These are phyloP conservation scores for Podila epicladia DNA, from an alignment of 192 early-diverging fungal genomes.

Conservation along the genomic window DNA sequence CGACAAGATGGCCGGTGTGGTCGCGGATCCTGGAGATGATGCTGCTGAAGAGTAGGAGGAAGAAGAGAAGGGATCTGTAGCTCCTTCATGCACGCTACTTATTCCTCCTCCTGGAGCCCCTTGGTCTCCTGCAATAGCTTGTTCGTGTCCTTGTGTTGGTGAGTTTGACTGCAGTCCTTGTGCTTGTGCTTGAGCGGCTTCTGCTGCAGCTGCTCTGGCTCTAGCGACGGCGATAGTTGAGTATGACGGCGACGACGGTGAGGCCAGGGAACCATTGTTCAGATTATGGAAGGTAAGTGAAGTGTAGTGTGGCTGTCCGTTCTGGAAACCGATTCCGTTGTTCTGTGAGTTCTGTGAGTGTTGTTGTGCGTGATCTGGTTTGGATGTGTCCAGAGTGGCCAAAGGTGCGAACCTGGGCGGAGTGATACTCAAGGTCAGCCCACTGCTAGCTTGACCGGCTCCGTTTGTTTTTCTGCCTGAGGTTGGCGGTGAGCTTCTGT, in stretches of 20 bases:
- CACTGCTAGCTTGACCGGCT: not conserved
- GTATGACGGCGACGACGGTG: conserved; percentile 46
- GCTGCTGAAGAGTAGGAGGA: conserved; percentile 3
- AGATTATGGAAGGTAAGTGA: conserved; percentile 26
- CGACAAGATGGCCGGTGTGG: conserved; percentile 4
- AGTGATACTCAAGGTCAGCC: conserved; percentile 36
- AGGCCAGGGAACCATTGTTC: conserved; percentile 28
- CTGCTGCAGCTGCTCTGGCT: conserved; percentile 28
- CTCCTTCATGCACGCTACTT: conserved; percentile 4
- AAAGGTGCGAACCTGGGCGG: conserved; percentile 15
- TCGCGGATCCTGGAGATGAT: not conserved
- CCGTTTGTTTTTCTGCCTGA: not conserved
- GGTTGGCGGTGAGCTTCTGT: conserved; percentile 11
- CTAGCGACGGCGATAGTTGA: conserved; percentile 49
- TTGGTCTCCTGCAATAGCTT: conserved; percentile 1
- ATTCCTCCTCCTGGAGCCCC: not conserved
- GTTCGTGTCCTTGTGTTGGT: not conserved
- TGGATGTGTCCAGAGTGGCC: not conserved
- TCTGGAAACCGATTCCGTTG: not conserved
- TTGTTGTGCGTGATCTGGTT: not conserved
- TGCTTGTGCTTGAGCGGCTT: not conserved
- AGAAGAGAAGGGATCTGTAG: conserved; percentile 4
- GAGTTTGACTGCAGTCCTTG: not conserved
- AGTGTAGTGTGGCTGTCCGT: not conserved
- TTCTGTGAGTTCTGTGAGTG: not conserved